phyloP scores from a whole-genome alignment of 805 yeast genomes.

The Kluyveromyces dobzhanskii region DNA sequence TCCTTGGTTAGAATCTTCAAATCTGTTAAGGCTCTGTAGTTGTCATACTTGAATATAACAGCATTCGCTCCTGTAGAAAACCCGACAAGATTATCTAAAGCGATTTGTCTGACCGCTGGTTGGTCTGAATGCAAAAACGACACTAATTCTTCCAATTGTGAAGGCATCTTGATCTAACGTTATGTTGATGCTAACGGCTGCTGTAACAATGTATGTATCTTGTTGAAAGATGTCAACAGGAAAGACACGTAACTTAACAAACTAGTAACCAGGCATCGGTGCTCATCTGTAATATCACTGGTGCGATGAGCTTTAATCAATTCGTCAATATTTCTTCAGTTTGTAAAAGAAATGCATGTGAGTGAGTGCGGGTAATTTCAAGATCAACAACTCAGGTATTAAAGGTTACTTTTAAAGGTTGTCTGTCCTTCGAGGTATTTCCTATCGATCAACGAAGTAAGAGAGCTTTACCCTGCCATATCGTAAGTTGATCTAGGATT shows the following conservation, averaged over 20 bases:
- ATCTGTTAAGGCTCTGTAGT: conserved; percentile 64
- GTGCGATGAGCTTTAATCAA: conserved; percentile 9
- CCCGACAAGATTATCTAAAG: conserved; percentile 76
- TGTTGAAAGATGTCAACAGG: no score
- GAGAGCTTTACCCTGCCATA: no score
- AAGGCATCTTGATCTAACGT: conserved; percentile 32
- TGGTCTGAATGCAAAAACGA: conserved; percentile 75
- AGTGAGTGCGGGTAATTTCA: no score
- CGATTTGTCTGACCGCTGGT: conserved; percentile 72
- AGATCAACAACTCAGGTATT: no score
- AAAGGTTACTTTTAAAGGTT: no score
- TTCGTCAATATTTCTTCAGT: background rate
- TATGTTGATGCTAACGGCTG: no score
- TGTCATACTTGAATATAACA: conserved; percentile 58
- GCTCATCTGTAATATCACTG: background rate
- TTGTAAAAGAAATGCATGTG: background rate
- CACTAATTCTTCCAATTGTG: conserved; percentile 56
- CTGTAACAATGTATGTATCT: no score
- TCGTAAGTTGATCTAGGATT: no score
- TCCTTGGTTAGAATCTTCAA: conserved; percentile 52
- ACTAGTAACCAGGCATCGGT: no score
- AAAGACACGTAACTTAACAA: no score
- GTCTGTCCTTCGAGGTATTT: no score
- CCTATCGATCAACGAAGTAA: no score
- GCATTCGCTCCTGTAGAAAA: conserved; percentile 66